Evolutionary conservation across 495 filamentous ascomycete genomes (phyloP), one percentile per base, ranked within the genome.

Genomic region (Hapsidospora chrysogenum): DNA sequence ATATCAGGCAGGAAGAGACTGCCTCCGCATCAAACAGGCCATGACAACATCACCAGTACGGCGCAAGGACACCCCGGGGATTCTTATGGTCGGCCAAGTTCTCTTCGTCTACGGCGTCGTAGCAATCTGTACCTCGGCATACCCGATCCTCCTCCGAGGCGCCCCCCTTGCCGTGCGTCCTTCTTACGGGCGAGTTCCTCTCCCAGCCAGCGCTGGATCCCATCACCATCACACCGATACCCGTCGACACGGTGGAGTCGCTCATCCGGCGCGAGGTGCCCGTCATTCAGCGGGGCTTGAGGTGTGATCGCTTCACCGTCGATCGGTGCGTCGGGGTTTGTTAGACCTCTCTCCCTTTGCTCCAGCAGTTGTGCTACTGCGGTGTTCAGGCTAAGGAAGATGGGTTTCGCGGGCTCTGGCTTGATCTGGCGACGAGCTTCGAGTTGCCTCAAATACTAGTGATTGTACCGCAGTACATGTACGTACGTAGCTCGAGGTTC

Each of bases 301-400:
- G 17, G n/a, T 39, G 42, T 5, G 44, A 38, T 23, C 48, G 50
- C 18, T 25, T 46, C 15, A 47, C 56, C 18, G 42, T 57, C 11
- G 55, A 58, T 39, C 51, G 53, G 22, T 48, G 49, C 23, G 44
- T 41, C 8, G 55, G 55, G n/a, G 36, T 57, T 25, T 52, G 41
- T 19, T 40, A 45, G 7, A 49, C 53, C 4, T 43, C 55, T 10
- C 37, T 58, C 2, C 48, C 53, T 35, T 31, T 44, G 14, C 40
- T 55, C 1, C 48, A 57, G 30, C 49, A 57, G 30, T 39, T 58
- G 25, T 57, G 53, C 30, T 51, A 43, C 13, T 45, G 47, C 28
- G 52, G 53, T 26, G 41, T 37, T 14, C 51, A 43, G 20, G 44
- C 35, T n/a, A 39, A 39, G 27, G 17, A 35, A 20, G 20, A 13